Base-by-base conservation (phyloP, 164 flowering plant genomes). In the Sextonia rubra region DNA sequence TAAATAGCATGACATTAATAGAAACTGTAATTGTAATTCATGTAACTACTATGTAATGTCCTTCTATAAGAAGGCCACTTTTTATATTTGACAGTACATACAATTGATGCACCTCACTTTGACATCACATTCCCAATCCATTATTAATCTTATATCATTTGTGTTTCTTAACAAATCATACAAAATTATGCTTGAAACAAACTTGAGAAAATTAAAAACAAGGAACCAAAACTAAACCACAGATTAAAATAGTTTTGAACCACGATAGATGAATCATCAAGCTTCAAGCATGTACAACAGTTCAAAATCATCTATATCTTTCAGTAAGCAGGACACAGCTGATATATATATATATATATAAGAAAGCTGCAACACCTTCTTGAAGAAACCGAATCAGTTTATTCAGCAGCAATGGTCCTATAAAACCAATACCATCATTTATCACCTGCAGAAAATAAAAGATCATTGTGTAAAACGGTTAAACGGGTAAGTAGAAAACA, bases 401-500 rank as follows among this genome's bases (percentile, higher is more conserved):
- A 79, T 92, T 92, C 74, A 94, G 92, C 77, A 94, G 89, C 77
- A 94, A 62, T 2, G 97, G 97, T 61, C 92, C 98, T 66, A 75
- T 77, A 86, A 94, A 94, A 72, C 91, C 89, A 72, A 91, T 74
- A 77, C 87, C 83, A 73, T 93, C 98, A 88, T 93, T 93, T 58
- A 88, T 27, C 69, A 88, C 85, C 98, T 93, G 88, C 70, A 83
- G 32, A 73, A 37, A 32, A 17, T 23, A 71, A 74, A 17, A 49
- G 3, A 25, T 12, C 23, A 22, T 61, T 23, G 27, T n/a, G 26
- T 23, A 23, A 52, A 52, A 52, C 14, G 58, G 58, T 52, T 52
- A 52, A 52, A 3, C n/a, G 14, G 58, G 17, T 15, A 52, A 52
- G 58, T 3, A 52, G 2, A 52, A 52, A 14, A 2, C 0, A 0